These are phyloP conservation scores for Saccharomycopsis hybrid DNA, from an alignment of 1,139 yeast species.

Conservation along the genomic window DNA sequence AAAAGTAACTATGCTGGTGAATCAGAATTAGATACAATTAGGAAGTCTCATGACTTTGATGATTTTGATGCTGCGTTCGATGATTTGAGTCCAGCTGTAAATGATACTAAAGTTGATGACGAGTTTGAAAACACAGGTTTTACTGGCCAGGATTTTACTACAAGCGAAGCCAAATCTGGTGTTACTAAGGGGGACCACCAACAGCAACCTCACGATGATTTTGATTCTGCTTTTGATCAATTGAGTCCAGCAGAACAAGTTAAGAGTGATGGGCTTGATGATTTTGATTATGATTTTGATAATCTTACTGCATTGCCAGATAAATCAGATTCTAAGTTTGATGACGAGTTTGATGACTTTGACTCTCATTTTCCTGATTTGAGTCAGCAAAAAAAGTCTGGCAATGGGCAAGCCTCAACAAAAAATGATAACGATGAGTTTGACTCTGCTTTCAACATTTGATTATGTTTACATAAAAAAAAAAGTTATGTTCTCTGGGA, in stretches of 20 bases:
- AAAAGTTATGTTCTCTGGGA: background rate
- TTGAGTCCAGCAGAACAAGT: constrained; percentile 9
- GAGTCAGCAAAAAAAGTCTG: background rate
- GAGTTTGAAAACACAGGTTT: too few species aligned
- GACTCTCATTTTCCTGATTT: background rate
- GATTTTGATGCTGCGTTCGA: constrained; percentile 11
- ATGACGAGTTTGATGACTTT: constrained; percentile 14
- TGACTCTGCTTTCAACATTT: constrained; percentile 19
- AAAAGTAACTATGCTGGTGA: background rate
- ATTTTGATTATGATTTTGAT: constrained; percentile 9
- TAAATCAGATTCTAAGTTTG: constrained; percentile 34
- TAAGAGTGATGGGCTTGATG: constrained; percentile 1
- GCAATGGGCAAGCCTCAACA: background rate
- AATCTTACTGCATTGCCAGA: constrained; percentile 2
- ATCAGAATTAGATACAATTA: background rate
- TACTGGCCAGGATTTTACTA: too few species aligned
- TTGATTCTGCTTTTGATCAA: constrained; percentile 33
- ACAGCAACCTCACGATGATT: background rate
- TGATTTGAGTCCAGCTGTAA: constrained; percentile 8
- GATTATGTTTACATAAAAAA: background rate
- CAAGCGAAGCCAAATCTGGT: too few species aligned
- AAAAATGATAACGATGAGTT: constrained; percentile 20
- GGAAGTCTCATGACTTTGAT: constrained; percentile 2
- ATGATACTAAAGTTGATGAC: background rate
- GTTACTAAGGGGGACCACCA: too few species aligned